A percentile compares a stretch with the other conserved stretches of the same genome.
Evolutionary conservation across 495 filamentous ascomycete genomes (phyloP).

Genomic region (Arthonia radiata): DNA sequence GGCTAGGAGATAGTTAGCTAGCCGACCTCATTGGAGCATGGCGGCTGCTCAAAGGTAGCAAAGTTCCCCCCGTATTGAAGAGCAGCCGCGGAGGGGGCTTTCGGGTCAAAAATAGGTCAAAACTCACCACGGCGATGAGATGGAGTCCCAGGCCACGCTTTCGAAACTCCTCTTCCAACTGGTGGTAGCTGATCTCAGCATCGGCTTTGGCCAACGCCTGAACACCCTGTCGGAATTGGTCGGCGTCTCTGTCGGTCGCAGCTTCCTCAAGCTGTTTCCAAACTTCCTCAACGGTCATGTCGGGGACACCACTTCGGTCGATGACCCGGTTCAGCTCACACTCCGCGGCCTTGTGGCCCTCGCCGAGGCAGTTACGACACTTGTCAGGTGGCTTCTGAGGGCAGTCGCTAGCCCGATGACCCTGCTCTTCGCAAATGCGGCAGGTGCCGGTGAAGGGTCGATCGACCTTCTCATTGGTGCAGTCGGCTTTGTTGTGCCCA

Average conservation of each 20-base stretch:
- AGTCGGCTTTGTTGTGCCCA: slow-evolving; percentile 49
- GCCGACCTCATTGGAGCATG: too few relatives aligned
- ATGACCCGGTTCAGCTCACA: slow-evolving; percentile 50
- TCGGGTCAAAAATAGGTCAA: too few relatives aligned
- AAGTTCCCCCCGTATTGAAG: too few relatives aligned
- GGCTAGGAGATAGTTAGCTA: too few relatives aligned
- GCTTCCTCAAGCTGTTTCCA: slow-evolving; percentile 45
- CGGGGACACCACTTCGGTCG: slow-evolving; percentile 32
- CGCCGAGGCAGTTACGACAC: slow-evolving; percentile 53
- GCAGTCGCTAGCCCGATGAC: slow-evolving; percentile 47
- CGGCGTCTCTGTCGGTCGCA: slow-evolving; percentile 37
- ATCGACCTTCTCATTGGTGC: slow-evolving; percentile 33
- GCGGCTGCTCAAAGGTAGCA: too few relatives aligned
- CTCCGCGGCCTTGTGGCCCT: slow-evolving; percentile 38
- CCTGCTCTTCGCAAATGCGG: slow-evolving; percentile 42
- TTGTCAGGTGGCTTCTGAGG: slow-evolving; percentile 33
- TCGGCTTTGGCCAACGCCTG: too few relatives aligned
- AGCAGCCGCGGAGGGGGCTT: too few relatives aligned
- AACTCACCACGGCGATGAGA: slow-evolving; percentile 47
- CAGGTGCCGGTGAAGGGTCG: slow-evolving; percentile 41
- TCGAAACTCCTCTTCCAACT: slow-evolving; percentile 57
- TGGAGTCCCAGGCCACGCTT: slow-evolving; percentile 32
- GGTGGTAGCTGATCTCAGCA: too few relatives aligned
- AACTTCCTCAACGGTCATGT: slow-evolving; percentile 34
- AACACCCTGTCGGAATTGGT: too few relatives aligned